These are phyloP conservation scores for Naumovozyma castellii DNA, from an alignment of 805 yeast genomes.

Conservation along the genomic window DNA sequence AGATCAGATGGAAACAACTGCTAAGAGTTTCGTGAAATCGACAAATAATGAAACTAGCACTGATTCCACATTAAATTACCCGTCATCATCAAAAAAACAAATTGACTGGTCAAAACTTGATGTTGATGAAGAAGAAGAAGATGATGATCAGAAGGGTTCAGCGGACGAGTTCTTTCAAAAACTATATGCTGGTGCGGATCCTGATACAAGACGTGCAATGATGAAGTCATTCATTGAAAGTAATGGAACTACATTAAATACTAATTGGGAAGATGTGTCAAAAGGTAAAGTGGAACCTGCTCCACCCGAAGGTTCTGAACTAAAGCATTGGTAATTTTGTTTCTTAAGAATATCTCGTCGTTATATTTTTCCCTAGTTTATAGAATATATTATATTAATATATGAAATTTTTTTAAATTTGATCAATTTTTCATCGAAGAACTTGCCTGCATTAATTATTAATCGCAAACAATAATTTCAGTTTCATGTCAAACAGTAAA, in stretches of 20 bases:
- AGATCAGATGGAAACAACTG: too few species aligned
- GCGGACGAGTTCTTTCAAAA: slow-evolving; percentile 65
- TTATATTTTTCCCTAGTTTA: neutral
- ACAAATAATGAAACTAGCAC: too few species aligned
- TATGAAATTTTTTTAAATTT: too few species aligned
- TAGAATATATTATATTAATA: neutral
- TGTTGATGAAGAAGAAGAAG: slow-evolving; percentile 37
- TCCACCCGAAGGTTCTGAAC: slow-evolving; percentile 70
- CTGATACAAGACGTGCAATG: slow-evolving; percentile 87
- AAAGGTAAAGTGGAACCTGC: slow-evolving; percentile 51
- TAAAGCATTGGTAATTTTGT: slow-evolving; percentile 38
- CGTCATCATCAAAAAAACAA: slow-evolving; percentile 52
- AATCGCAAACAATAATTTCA: too few species aligned
- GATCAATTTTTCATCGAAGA: too few species aligned
- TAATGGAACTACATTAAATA: slow-evolving; percentile 85
- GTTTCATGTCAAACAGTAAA: too few species aligned
- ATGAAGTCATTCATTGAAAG: slow-evolving; percentile 92
- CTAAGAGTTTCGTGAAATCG: too few species aligned
- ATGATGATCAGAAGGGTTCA: slow-evolving; percentile 37
- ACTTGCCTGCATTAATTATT: too few species aligned
- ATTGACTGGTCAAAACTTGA: slow-evolving; percentile 62
- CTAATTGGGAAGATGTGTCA: slow-evolving; percentile 86
- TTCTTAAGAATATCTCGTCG: neutral
- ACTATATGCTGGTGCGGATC: slow-evolving; percentile 71
- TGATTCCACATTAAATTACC: slow-evolving; percentile 37